A percentile compares a stretch with the other conserved stretches of the same genome.
Evolutionary conservation across 2,329 filamentous ascomycete species (phyloP).

Genomic region (Colletotrichum somersetense): DNA sequence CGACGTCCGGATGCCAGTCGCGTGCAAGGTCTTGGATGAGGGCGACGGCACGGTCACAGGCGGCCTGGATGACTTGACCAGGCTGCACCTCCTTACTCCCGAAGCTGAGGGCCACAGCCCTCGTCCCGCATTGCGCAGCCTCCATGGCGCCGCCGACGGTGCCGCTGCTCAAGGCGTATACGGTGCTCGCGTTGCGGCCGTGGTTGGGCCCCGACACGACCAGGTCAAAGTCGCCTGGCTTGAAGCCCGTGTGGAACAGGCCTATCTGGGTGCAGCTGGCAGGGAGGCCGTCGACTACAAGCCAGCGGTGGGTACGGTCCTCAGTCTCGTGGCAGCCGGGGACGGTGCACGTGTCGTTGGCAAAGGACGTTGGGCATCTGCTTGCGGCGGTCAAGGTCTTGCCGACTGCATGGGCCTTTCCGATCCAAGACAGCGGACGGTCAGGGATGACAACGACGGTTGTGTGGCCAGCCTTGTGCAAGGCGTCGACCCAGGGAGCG

Average conservation of each 20-base stretch:
- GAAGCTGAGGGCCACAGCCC: conserved; percentile 75
- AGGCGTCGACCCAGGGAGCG: conserved; percentile 65
- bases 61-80: conserved; percentile 72
- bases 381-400: conserved; percentile 62
- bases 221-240: conserved; percentile 60
- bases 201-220: conserved; percentile 72
- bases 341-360: conserved; percentile 22
- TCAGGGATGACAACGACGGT: conserved; percentile 79
- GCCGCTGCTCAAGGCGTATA: conserved; percentile 69
- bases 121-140: conserved; percentile 66
- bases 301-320: conserved; percentile 64
- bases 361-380: conserved; percentile 36
- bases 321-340: conserved; percentile 57
- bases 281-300: conserved; percentile 70
- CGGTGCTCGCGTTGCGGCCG: conserved; percentile 70
- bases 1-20: conserved; percentile 69
- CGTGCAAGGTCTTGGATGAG: conserved; percentile 72
- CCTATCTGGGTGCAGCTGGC: conserved; percentile 72
- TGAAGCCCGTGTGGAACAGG: conserved; percentile 62
- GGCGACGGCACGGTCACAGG: conserved; percentile 68
- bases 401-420: conserved; percentile 80
- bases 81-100: conserved; percentile 78
- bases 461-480: conserved; percentile 71
- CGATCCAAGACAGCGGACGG: conserved; percentile 80
- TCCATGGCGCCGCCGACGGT: conserved; percentile 71